Evolutionary conservation across 2,329 filamentous ascomycete species (phyloP), one percentile per base, ranked within the genome.

Genomic region (Ilyonectria robusta): DNA sequence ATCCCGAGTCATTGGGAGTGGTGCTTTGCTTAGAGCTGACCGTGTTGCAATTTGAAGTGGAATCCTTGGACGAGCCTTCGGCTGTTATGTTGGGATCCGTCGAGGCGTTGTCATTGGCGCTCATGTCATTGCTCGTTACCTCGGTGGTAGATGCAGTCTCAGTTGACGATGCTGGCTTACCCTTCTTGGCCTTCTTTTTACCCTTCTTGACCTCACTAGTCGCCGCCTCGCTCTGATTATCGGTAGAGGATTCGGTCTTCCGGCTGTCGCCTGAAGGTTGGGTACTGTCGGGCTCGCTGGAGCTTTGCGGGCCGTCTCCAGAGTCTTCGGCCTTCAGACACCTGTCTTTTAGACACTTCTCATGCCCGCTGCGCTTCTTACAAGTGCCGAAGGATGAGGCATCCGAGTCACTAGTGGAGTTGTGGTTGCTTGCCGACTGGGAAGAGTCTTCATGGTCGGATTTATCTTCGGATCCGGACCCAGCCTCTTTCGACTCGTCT

Each of bases 1-100:
- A 82, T 4, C 33, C 65, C n/a, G 31, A n/a, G 5, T 62, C 58
- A n/a, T 68, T 58, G 15, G 62, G 60, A 10, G 19, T 21, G 10
- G 9, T 29, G 47, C 44, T 57, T 15, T 60, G 64, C 7, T 46
- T 48, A 23, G 60, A 51, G n/a, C 15, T 61, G 10, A 31, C 33
- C 3, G 59, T 17, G 31, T 46, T 35, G 15, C 15, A 55, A 17
- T 66, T 56, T 15, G 62, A 44, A 6, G 33, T 17, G 11, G 53
- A 58, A 19, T 33, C 46, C 8, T 56, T 31, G 21, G 56, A 65
- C 4, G 67, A 69, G 19, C 54, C 59, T 21, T 35, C 60, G 13
- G 13, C 46, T 2, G 57, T 53, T 6, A 48, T 60, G 8, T 63
- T 21, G 29, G 47, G 46, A 4, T 62, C 62, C 21, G 69, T 68